These are phyloP conservation scores for Pythium guiyangense DNA, from an alignment of 352 stramenopile species.

Conservation along the genomic window DNA sequence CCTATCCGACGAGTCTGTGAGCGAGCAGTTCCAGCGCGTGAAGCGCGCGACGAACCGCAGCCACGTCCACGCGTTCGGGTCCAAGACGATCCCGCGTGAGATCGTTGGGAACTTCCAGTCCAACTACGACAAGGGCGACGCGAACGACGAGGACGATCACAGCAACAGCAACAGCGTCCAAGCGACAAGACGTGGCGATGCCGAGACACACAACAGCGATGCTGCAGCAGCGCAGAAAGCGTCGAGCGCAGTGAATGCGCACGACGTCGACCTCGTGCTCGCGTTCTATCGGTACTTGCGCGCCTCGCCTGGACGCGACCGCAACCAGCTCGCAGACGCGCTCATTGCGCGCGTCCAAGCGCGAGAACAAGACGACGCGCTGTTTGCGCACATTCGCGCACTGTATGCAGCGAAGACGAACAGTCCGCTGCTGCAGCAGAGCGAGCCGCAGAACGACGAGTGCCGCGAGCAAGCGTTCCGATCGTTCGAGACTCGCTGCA, in stretches of 20 bases:
- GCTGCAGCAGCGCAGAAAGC: not conserved
- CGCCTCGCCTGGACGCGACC: conserved; percentile 27
- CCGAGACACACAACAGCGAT: no score
- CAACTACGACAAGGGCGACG: conserved; percentile 50
- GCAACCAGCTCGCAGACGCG: conserved; percentile 30
- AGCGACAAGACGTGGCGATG: no score
- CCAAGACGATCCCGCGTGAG: conserved; percentile 49
- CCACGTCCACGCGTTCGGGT: conserved; percentile 77
- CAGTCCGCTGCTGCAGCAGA: conserved; percentile 21
- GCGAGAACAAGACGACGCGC: conserved; percentile 45
- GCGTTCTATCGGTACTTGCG: conserved; percentile 79
- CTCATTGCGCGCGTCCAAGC: conserved; percentile 35
- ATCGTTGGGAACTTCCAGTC: conserved; percentile 85
- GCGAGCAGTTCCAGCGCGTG: conserved; percentile 64
- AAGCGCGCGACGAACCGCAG: conserved; percentile 77
- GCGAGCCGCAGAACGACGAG: conserved; percentile 17
- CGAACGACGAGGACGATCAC: conserved; percentile 12
- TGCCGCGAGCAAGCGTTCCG: conserved; percentile 32
- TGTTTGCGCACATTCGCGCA: conserved; percentile 46
- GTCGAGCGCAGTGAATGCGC: conserved; percentile 38
- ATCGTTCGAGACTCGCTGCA: conserved; percentile 24
- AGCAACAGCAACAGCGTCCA: no score
- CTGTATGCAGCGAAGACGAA: conserved; percentile 26
- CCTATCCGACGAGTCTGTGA: conserved; percentile 74
- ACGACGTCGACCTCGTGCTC: conserved; percentile 69